Evolutionary conservation across 1,284 basidiomycete genomes (phyloP).

Genomic region (Trichosporon ovoides): DNA sequence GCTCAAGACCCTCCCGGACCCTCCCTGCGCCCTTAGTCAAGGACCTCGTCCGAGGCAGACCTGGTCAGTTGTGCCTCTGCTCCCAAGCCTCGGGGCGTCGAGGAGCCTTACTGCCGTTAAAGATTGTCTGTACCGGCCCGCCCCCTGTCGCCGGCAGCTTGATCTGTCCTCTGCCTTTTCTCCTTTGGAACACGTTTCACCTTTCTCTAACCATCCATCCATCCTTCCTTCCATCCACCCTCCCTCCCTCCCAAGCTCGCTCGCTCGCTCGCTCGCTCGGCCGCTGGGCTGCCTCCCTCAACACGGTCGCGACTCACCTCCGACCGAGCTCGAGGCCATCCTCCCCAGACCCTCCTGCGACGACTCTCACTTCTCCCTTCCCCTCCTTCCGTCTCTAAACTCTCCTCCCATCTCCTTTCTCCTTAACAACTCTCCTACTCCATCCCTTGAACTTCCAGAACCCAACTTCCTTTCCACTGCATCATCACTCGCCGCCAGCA

Average conservation of each 20-base stretch:
- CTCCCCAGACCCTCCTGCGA: neutral
- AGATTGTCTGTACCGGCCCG: constrained; percentile 4
- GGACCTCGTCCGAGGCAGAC: neutral
- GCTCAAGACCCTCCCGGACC: neutral
- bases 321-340: neutral
- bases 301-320: constrained; percentile 1
- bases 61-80: neutral
- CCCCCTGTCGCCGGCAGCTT: constrained; percentile 3
- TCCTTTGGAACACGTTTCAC: constrained; percentile 5
- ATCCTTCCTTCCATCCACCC: too few species aligned
- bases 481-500: neutral
- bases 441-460: neutral
- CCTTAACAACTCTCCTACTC: neutral
- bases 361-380: neutral
- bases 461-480: neutral
- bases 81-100: neutral
- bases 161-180: neutral
- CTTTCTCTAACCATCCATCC: constrained; percentile 6
- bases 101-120: neutral
- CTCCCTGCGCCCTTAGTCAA: neutral
- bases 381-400: neutral
- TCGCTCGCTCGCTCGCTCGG: neutral
- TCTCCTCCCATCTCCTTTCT: neutral
- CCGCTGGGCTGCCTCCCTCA: constrained; percentile 1
- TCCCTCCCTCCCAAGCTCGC: too few species aligned